Evolutionary conservation across 371 early-diverging fungal genomes (phyloP), one percentile per base, ranked within the genome.

Genomic region (Lichtheimia hyalospora): DNA sequence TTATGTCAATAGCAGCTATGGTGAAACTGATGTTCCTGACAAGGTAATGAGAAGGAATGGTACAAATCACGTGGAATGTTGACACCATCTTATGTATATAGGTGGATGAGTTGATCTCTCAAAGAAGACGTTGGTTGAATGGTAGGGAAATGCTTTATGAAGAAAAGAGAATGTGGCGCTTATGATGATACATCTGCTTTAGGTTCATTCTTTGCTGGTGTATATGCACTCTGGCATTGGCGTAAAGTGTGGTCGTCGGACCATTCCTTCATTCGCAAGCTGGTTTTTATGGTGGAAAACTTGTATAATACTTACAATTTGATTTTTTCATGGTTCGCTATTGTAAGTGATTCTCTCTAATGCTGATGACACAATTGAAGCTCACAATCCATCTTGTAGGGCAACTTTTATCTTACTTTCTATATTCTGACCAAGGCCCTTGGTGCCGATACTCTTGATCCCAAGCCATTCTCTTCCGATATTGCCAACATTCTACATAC

Each of bases 141-240:
- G 96, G 93, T 69, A 62, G 58, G 43, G 1, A 4, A 41, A 25
- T 14, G 49, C 10, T 34, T 34, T 34, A 27, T 2, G 24, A 49
- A 39, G 24, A 49, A 39, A 12, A 18, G 34, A 42, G 48, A 7
- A 24, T 3, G 13, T 20, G 48, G 15, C 10, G n/a, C 28, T 7
- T 1, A 12, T 18, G 3, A 49, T 42, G n/a, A 46, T 43, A 28
- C 23, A 50, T 23, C 25, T 51, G 10, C 46, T 16, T 43, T 18
- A 60, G 96, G 97, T 23, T 93, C 94, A 4, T 93, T 94, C 84
- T 96, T 96, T 84, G 96, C 97, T 8, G 88, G 89, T 28, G 83
- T 95, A 44, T 94, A 96, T 72, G 89, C 95, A 3, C 61, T 93
- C 34, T 83, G 75, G 13, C 89, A 96, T 69, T 94, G 88, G 82